A percentile compares a stretch with the other conserved stretches of the same genome.
These are phyloP conservation scores for Tylopilus vinaceipallidus DNA, from an alignment of 768 basidiomycete species.

Conservation along the genomic window DNA sequence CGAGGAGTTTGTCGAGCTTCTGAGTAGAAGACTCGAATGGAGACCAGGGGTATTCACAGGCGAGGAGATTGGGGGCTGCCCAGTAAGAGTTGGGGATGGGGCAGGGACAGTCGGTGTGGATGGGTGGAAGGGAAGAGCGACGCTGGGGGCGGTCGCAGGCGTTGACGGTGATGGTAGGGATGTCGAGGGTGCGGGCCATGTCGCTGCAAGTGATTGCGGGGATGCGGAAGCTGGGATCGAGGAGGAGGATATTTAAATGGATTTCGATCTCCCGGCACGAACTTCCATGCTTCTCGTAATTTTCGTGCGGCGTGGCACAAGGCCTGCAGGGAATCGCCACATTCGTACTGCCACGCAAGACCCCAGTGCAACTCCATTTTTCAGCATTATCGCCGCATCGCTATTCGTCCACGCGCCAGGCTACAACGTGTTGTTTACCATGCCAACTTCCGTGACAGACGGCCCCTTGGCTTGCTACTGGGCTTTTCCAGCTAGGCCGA, in stretches of 20 bases:
- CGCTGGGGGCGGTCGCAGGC: constrained; percentile 11
- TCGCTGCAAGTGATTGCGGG: constrained; percentile 8
- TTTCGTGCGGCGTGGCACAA: constrained; percentile 10
- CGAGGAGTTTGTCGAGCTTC: constrained; percentile 72
- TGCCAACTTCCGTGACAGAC: constrained; percentile 1
- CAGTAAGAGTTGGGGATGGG: constrained; percentile 87
- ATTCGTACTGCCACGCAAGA: constrained; percentile 11
- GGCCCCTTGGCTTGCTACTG: background rate
- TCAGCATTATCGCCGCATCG: constrained; percentile 18
- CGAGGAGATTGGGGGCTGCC: constrained; percentile 70
- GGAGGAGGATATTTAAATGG: constrained; percentile 14
- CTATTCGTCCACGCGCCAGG: constrained; percentile 2
- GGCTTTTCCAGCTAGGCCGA: constrained; percentile 5
- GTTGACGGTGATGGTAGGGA: constrained; percentile 12
- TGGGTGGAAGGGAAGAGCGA: constrained; percentile 18
- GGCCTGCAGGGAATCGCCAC: constrained; percentile 2
- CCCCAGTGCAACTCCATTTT: constrained; percentile 9
- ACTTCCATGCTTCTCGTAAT: constrained; percentile 2
- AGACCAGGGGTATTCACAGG: constrained; percentile 81
- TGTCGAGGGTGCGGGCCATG: constrained; percentile 6
- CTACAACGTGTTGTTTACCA: constrained; percentile 8
- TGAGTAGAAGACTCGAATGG: constrained; percentile 53
- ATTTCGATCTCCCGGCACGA: constrained; percentile 1
- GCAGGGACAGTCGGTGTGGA: constrained; percentile 33
- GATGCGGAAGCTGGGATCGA: background rate